Evolutionary conservation across 805 yeast genomes (phyloP).

Genomic region (Candida loeiensis): DNA sequence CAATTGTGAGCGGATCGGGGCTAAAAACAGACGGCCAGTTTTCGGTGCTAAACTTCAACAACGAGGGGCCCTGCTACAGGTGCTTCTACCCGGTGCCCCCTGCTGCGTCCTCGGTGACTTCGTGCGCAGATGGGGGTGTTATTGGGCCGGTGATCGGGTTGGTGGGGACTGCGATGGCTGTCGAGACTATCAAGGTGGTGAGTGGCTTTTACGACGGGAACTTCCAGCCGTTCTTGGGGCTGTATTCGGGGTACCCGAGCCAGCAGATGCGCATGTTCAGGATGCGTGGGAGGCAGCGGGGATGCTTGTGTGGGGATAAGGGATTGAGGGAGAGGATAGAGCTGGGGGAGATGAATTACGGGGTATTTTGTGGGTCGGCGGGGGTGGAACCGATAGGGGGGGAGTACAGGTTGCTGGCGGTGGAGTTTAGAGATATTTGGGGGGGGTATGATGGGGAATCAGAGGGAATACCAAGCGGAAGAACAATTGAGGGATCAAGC

Average conservation of each 20-base stretch:
- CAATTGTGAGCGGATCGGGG: constrained; percentile 91
- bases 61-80: constrained; percentile 85
- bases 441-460: too few relatives aligned
- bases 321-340: constrained; percentile 48
- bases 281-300: constrained; percentile 64
- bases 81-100: constrained; percentile 93
- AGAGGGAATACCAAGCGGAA: too few relatives aligned
- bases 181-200: constrained; percentile 76
- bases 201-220: constrained; percentile 51
- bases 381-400: constrained; percentile 43
- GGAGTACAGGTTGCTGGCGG: constrained; percentile 46
- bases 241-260: constrained; percentile 64
- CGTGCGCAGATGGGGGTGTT: constrained; percentile 93
- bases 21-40: constrained; percentile 89
- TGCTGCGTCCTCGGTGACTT: constrained; percentile 70
- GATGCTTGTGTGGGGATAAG: constrained; percentile 65
- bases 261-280: constrained; percentile 70
- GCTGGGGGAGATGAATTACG: constrained; percentile 54
- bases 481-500: neutral
- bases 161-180: constrained; percentile 84
- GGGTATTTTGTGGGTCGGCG: constrained; percentile 69
- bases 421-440: constrained; percentile 33
- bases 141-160: constrained; percentile 95
- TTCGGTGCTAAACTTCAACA: constrained; percentile 62
- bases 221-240: constrained; percentile 65